These are phyloP conservation scores for Litsea cubeba DNA, from an alignment of 164 flowering plant species.

Conservation along the genomic window DNA sequence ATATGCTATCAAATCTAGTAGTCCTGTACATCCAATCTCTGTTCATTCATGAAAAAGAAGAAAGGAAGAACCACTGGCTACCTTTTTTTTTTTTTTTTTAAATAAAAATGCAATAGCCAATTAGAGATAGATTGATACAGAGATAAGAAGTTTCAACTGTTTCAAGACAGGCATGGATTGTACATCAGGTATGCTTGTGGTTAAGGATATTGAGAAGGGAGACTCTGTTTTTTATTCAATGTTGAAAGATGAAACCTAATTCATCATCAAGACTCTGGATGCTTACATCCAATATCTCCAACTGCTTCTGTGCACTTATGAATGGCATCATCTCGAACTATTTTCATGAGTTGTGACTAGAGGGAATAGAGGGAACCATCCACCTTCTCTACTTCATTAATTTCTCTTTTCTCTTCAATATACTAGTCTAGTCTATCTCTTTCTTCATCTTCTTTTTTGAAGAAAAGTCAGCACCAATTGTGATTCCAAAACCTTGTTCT, in stretches of 20 bases:
- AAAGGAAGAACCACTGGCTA: no score
- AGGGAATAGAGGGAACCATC: conserved; percentile 22
- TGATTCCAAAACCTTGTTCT: conserved; percentile 4
- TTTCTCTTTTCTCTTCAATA: conserved; percentile 17
- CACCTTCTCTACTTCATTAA: conserved; percentile 34
- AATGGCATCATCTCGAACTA: conserved; percentile 17
- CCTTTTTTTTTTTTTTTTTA: no score
- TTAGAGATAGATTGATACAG: no score
- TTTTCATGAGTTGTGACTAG: conserved; percentile 12
- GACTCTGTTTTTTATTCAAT: conserved; percentile 56
- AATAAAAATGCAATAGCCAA: no score
- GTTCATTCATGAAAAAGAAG: no score
- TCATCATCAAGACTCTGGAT: conserved; percentile 44
- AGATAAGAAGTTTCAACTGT: no score
- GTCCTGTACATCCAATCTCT: no score
- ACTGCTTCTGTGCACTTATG: conserved; percentile 19
- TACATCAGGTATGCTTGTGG: not conserved
- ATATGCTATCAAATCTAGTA: no score
- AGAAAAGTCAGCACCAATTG: conserved; percentile 21
- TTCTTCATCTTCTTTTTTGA: conserved; percentile 32
- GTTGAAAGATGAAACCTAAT: conserved; percentile 42
- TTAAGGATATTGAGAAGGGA: conserved; percentile 28
- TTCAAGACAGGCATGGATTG: no score
- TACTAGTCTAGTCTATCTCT: conserved; percentile 17
- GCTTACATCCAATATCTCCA: conserved; percentile 46